Conservation (phyloP, 2,329 filamentous ascomycete genomes). For the Aspergillus neoniger region DNA sequence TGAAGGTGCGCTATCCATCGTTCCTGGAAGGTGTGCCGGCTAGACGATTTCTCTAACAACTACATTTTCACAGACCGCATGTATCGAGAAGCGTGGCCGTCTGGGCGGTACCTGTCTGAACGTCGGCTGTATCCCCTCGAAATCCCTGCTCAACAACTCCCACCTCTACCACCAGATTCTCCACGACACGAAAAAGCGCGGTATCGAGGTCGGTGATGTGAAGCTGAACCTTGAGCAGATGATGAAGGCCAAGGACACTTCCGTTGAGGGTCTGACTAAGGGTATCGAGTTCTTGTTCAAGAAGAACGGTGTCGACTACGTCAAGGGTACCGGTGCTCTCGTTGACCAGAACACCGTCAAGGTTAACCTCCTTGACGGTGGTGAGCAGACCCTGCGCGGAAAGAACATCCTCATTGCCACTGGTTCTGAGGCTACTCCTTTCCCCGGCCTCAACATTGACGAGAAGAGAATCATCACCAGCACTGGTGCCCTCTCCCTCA, state of each 20-base stretch:
- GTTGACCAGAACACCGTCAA: slow-evolving; percentile 87
- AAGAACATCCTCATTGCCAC: slow-evolving; percentile 99
- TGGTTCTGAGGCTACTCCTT: slow-evolving; percentile 91
- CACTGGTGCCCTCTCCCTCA: slow-evolving; percentile 86
- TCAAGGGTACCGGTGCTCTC: slow-evolving; percentile 90
- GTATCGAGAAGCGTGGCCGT: slow-evolving; percentile 95
- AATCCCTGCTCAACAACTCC: slow-evolving; percentile 99
- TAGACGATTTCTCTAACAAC: slow-evolving; percentile 17
- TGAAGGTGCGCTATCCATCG: slow-evolving; percentile 68
- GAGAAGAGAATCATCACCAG: slow-evolving; percentile 97
- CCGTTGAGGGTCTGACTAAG: slow-evolving; percentile 86
- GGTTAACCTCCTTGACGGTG: slow-evolving; percentile 86
- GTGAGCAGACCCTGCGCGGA: slow-evolving; percentile 79
- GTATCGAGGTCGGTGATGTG: slow-evolving; percentile 96
- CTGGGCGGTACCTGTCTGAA: slow-evolving; percentile 98
- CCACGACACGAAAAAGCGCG: slow-evolving; percentile 94
- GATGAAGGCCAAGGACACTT: slow-evolving; percentile 98
- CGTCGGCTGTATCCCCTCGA: slow-evolving; percentile 98
- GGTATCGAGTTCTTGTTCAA: slow-evolving; percentile 98
- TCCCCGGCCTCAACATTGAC: slow-evolving; percentile 92
- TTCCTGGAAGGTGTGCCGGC: slow-evolving; percentile 3
- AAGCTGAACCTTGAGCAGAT: slow-evolving; percentile 92
- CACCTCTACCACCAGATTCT: slow-evolving; percentile 96
- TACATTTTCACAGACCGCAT: slow-evolving; percentile 68
- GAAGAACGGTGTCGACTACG: slow-evolving; percentile 98